These are phyloP conservation scores for Schizosaccharomyces japonicus DNA, from an alignment of 805 yeast genomes.

Conservation along the genomic window DNA sequence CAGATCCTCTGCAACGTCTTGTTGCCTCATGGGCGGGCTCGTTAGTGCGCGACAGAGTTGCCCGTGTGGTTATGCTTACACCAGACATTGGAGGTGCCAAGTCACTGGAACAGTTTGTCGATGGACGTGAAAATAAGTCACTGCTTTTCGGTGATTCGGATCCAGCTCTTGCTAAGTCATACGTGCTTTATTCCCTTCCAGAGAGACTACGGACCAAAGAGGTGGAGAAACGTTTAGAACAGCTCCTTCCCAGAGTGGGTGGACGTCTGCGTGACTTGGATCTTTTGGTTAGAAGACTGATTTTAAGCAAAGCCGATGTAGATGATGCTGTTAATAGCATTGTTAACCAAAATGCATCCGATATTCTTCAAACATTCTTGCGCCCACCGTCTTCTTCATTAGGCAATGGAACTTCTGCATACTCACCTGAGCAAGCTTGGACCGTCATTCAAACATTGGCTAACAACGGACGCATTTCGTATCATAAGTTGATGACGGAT, in stretches of 20 bases:
- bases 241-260: conserved; percentile 25
- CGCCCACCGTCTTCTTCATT: conserved; percentile 14
- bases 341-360: conserved; percentile 67
- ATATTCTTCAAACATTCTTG: conserved; percentile 57
- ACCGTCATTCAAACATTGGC: conserved; percentile 43
- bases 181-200: conserved; percentile 29
- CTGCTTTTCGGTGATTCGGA: conserved; percentile 65
- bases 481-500: conserved; percentile 15
- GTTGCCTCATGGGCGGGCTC: conserved; percentile 76
- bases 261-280: conserved; percentile 90
- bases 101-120: conserved; percentile 42
- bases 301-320: conserved; percentile 60
- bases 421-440: conserved; percentile 76
- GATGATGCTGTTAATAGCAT: conserved; percentile 50
- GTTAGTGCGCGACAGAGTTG: conserved; percentile 50
- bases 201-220: conserved; percentile 8
- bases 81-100: conserved; percentile 62
- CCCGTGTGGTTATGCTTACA: conserved; percentile 74
- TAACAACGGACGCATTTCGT: conserved; percentile 16
- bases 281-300: conserved; percentile 65
- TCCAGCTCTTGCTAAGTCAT: conserved; percentile 39
- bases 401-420: conserved; percentile 18
- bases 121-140: conserved; percentile 65
- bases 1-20: conserved; percentile 24
- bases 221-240: background rate